Evolutionary conservation across 2,329 filamentous ascomycete species (phyloP).

Genomic region (Cercospora sojina): DNA sequence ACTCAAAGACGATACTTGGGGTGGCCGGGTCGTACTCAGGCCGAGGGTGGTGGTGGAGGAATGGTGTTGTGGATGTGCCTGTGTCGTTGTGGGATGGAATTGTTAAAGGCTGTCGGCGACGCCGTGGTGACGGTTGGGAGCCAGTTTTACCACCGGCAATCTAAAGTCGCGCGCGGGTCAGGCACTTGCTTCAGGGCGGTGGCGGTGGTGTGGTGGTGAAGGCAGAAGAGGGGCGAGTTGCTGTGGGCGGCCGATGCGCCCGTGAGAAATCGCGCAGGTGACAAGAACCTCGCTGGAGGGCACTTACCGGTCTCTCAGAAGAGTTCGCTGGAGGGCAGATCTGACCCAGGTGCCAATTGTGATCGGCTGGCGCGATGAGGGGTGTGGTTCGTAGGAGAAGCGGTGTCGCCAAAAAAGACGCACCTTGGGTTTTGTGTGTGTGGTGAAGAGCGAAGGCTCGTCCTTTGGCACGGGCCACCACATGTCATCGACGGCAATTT

Average conservation of each 20-base stretch:
- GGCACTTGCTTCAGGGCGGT: slow-evolving; percentile 4
- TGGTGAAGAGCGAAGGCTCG: not conserved
- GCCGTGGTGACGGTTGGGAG: slow-evolving; percentile 43
- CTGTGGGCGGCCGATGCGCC: not conserved
- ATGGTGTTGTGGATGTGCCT: slow-evolving; percentile 53
- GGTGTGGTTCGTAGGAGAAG: not conserved
- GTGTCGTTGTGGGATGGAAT: slow-evolving; percentile 40
- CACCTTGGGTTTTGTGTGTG: not conserved
- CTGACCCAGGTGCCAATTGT: not conserved
- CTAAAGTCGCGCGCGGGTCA: slow-evolving; percentile 3
- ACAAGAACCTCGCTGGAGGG: not conserved
- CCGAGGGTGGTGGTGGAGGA: slow-evolving; percentile 41
- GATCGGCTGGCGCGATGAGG: not conserved
- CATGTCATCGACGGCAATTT: not conserved
- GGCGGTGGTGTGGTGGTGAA: not conserved
- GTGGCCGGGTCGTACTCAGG: slow-evolving; percentile 39
- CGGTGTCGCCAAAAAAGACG: not conserved
- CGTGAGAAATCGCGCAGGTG: not conserved
- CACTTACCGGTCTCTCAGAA: not conserved
- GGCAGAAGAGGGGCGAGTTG: not conserved
- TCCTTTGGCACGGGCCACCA: not conserved
- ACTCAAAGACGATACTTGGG: slow-evolving; percentile 46
- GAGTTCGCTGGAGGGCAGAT: not conserved
- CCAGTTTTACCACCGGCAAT: not conserved
- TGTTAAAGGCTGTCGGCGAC: slow-evolving; percentile 40